phyloP scores from a whole-genome alignment of 129 eudicot genomes.

The Daucus carota region DH1_v3.0 NC_030385.2:45324001-45324500 shows the following conservation, averaged over 20 bases:
- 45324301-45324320: background rate
- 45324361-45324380: background rate
- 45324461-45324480: background rate
- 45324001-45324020: background rate
- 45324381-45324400: background rate
- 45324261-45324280: background rate
- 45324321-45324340: background rate
- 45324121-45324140: constrained; percentile 87
- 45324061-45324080: constrained; percentile 93
- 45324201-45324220: background rate
- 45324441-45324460: background rate
- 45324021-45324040: background rate
- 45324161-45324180: constrained; percentile 10
- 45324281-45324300: background rate
- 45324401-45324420: background rate
- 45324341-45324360: background rate
- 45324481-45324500: background rate
- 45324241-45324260: background rate
- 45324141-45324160: constrained; percentile 99
- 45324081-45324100: constrained; percentile 86
- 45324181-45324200: background rate
- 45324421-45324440: background rate
- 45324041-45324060: constrained; percentile 40
- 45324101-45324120: constrained; percentile 90
- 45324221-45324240: background rate